phyloP scores from a whole-genome alignment of 768 basidiomycete species.

The Crucibulum laeve region DNA sequence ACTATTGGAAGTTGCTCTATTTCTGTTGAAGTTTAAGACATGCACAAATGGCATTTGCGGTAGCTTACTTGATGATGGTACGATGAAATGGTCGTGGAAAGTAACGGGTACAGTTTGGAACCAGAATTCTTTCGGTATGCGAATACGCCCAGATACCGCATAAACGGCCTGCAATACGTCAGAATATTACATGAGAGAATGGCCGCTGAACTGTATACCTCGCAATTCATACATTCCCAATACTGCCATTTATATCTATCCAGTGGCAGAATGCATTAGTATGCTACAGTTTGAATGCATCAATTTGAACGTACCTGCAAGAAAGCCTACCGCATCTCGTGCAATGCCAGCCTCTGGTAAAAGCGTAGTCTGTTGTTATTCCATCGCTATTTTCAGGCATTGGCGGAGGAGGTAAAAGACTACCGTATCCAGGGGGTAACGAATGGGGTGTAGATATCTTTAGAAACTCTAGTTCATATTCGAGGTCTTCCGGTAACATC shows the following conservation, averaged over 20 bases:
- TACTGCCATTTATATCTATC: constrained; percentile 67
- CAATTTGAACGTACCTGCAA: constrained; percentile 47
- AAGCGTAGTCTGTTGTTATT: constrained; percentile 49
- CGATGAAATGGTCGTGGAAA: constrained; percentile 27
- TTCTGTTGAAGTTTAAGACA: constrained; percentile 15
- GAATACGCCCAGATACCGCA: constrained; percentile 21
- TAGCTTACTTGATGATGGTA: constrained; percentile 23
- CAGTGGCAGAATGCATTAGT: background rate
- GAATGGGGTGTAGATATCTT: constrained; percentile 24
- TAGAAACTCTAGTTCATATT: constrained; percentile 47
- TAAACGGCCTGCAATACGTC: constrained; percentile 14
- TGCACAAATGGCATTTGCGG: background rate
- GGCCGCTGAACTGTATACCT: constrained; percentile 28
- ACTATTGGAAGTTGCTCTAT: constrained; percentile 21
- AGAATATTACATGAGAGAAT: background rate
- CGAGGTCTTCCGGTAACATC: constrained; percentile 28
- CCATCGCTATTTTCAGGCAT: constrained; percentile 20
- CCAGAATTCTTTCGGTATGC: constrained; percentile 30
- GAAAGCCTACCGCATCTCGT: constrained; percentile 65
- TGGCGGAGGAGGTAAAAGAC: constrained; percentile 32
- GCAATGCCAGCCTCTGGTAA: constrained; percentile 70
- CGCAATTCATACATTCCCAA: constrained; percentile 66
- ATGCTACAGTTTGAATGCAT: constrained; percentile 1
- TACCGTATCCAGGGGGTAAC: constrained; percentile 27
- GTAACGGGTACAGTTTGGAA: constrained; percentile 21